These are phyloP conservation scores for Hysterium pulicare DNA, from an alignment of 2,329 filamentous ascomycete genomes.

Conservation along the genomic window DNA sequence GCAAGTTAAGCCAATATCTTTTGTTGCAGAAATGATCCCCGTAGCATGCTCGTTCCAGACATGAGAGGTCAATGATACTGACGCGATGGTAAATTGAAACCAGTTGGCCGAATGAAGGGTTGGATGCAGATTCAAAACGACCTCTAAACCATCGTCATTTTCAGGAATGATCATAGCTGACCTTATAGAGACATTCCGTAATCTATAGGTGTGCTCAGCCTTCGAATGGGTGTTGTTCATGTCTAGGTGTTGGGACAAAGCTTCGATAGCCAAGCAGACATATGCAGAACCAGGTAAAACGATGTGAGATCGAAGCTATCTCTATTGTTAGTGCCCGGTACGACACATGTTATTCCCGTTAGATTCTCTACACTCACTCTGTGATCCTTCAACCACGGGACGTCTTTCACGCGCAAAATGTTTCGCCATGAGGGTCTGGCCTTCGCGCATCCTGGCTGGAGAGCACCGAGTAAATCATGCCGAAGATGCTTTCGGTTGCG, in stretches of 20 bases:
- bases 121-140: constrained; percentile 14
- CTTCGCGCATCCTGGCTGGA: constrained; percentile 24
- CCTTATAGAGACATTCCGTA: constrained; percentile 23
- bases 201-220: not conserved
- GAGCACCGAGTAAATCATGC: constrained; percentile 20
- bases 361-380: no score
- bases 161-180: constrained; percentile 17
- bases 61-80: constrained; percentile 6
- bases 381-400: constrained; percentile 49
- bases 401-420: constrained; percentile 35
- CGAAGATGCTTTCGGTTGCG: not conserved
- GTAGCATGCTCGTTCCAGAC: constrained; percentile 23
- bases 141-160: constrained; percentile 16
- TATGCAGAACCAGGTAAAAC: constrained; percentile 47
- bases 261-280: constrained; percentile 44
- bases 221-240: no score
- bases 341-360: no score
- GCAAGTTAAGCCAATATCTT: no score
- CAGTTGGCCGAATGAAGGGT: constrained; percentile 11
- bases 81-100: constrained; percentile 19
- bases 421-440: constrained; percentile 43
- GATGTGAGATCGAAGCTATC: constrained; percentile 29
- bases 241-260: constrained; percentile 37
- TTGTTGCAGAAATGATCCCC: constrained; percentile 16
- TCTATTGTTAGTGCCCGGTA: not conserved